A percentile compares a stretch with the other conserved stretches of the same genome.
These are phyloP conservation scores for Fusarium metavorans DNA, from an alignment of 2,329 filamentous ascomycete species.

Conservation along the genomic window DNA sequence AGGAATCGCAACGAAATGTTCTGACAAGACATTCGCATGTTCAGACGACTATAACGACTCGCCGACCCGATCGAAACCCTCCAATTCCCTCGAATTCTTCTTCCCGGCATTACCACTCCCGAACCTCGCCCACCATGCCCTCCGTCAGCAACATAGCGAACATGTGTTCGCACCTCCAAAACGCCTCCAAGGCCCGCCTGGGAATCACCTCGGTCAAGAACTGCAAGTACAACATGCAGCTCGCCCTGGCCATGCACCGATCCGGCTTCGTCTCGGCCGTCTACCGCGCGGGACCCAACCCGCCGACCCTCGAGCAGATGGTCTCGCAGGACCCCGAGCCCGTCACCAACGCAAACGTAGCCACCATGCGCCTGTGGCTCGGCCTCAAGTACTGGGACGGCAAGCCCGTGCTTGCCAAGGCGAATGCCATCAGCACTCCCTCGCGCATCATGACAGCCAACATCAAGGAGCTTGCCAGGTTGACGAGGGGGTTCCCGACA, in stretches of 20 bases:
- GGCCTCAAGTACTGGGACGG: constrained; percentile 92
- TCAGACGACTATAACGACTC: constrained; percentile 6
- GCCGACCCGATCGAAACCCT: background rate
- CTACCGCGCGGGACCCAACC: constrained; percentile 73
- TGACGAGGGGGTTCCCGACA: constrained; percentile 76
- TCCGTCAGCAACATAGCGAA: constrained; percentile 78
- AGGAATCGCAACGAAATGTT: constrained; percentile 3
- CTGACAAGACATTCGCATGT: constrained; percentile 12
- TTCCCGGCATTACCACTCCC: background rate
- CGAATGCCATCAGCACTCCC: constrained; percentile 78
- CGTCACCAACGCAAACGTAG: constrained; percentile 77
- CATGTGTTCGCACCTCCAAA: constrained; percentile 92
- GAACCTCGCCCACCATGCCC: constrained; percentile 47
- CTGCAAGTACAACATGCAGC: constrained; percentile 81
- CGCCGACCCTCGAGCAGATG: constrained; percentile 62
- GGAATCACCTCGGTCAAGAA: constrained; percentile 86
- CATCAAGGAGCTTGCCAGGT: constrained; percentile 68
- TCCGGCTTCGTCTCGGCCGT: constrained; percentile 86
- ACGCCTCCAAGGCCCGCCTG: constrained; percentile 85
- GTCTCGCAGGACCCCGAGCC: constrained; percentile 62
- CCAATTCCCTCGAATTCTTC: background rate
- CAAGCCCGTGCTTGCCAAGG: constrained; percentile 78
- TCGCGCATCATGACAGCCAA: constrained; percentile 78
- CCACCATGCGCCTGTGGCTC: constrained; percentile 83
- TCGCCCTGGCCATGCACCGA: constrained; percentile 83